These are phyloP conservation scores for Aquilaria sinensis DNA, from an alignment of 345 rosid species.

Conservation along the genomic window DNA sequence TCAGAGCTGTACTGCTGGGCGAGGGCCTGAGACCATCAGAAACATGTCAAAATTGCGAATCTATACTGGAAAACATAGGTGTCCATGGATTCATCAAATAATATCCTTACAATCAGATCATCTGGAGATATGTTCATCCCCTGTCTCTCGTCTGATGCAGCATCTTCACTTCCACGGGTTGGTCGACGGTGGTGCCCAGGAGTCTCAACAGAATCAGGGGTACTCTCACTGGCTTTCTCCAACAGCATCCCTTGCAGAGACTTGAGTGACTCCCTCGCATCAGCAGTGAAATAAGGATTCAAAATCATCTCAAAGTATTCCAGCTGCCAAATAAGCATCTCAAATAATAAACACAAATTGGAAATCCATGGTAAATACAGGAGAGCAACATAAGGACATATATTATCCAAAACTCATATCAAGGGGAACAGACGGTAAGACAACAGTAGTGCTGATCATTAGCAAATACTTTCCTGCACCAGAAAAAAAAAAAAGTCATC, in stretches of 20 bases:
- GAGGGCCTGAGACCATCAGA: constrained; percentile 43
- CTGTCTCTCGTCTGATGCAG: constrained; percentile 70
- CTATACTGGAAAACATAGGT: background rate
- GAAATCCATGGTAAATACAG: no score
- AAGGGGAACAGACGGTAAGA: no score
- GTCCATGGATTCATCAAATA: background rate
- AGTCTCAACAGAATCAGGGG: constrained; percentile 53
- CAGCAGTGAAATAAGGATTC: constrained; percentile 69
- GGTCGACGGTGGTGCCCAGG: constrained; percentile 39
- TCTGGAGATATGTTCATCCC: constrained; percentile 81
- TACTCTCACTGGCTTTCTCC: constrained; percentile 84
- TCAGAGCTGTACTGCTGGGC: constrained; percentile 81
- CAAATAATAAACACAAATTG: background rate
- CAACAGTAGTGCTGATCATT: no score
- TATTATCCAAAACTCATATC: no score
- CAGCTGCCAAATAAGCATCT: constrained; percentile 55
- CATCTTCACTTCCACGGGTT: constrained; percentile 73
- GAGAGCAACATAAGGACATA: no score
- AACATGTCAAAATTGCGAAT: background rate
- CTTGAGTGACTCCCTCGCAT: constrained; percentile 74
- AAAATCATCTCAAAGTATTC: constrained; percentile 89
- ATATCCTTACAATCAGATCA: constrained; percentile 72
- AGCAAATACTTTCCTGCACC: no score
- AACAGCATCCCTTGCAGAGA: constrained; percentile 77
- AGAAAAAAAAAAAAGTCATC: no score